A percentile compares a stretch with the other conserved stretches of the same genome.
These are phyloP conservation scores for Wickerhamomyces sp. DNA, from an alignment of 1,139 yeast genomes.

Conservation along the genomic window DNA sequence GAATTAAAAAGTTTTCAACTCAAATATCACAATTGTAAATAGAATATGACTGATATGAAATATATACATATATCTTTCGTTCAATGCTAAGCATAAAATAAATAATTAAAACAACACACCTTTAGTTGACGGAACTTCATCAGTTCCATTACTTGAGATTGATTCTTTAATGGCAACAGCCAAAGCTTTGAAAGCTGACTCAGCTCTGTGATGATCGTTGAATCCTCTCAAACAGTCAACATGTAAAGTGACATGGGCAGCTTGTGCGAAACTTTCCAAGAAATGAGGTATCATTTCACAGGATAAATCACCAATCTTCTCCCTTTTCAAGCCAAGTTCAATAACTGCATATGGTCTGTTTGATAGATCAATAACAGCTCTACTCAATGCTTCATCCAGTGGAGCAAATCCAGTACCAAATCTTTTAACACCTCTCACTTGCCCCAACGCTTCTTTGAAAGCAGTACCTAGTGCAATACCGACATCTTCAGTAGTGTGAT, in stretches of 20 bases:
- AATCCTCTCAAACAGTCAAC: conserved; percentile 91
- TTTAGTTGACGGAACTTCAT: conserved; percentile 94
- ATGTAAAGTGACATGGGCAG: conserved; percentile 85
- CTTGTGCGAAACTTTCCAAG: conserved; percentile 87
- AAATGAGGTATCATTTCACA: conserved; percentile 98
- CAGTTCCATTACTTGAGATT: conserved; percentile 71
- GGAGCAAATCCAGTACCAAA: conserved; percentile 97
- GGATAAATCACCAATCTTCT: conserved; percentile 86
- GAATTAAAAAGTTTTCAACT: background rate
- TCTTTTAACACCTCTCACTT: conserved; percentile 83
- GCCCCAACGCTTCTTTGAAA: conserved; percentile 85
- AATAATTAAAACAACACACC: conserved; percentile 65
- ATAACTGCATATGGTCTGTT: conserved; percentile 90
- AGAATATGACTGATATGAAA: background rate
- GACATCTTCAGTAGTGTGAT: conserved; percentile 94
- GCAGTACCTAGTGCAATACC: conserved; percentile 90
- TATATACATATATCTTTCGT: background rate
- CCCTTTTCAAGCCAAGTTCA: conserved; percentile 86
- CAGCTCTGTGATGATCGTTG: conserved; percentile 96
- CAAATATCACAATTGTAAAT: background rate
- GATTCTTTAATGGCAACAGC: conserved; percentile 93
- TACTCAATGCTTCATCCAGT: conserved; percentile 87
- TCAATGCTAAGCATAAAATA: too few species aligned
- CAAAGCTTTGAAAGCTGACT: conserved; percentile 91
- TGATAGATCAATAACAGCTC: conserved; percentile 92